phyloP scores from a whole-genome alignment of 768 basidiomycete species.

The Boletus rubropictus region DNA sequence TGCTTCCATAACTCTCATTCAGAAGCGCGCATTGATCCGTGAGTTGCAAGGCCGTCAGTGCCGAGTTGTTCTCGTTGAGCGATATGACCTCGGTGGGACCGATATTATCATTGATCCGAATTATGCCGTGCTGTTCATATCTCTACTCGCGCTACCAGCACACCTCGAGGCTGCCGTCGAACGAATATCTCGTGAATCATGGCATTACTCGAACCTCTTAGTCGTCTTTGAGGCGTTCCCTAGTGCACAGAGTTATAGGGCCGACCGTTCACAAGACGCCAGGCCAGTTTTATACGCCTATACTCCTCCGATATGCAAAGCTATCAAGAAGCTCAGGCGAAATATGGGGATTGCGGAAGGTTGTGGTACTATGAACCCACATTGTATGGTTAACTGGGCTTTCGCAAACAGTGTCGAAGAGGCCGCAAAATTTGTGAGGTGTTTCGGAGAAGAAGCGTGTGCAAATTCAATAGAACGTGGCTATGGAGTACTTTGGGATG shows the following conservation, averaged over 20 bases:
- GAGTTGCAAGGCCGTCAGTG: constrained; percentile 42
- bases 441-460: constrained; percentile 56
- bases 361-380: constrained; percentile 43
- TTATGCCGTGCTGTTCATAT: constrained; percentile 48
- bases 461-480: constrained; percentile 38
- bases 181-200: constrained; percentile 51
- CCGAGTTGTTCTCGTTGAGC: constrained; percentile 57
- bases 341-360: constrained; percentile 59
- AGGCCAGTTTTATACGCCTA: constrained; percentile 39
- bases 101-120: constrained; percentile 67
- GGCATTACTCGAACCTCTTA: constrained; percentile 51
- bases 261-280: constrained; percentile 3
- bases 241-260: constrained; percentile 34
- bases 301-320: constrained; percentile 62
- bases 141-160: constrained; percentile 44
- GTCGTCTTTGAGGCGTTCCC: constrained; percentile 68
- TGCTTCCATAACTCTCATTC: constrained; percentile 61
- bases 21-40: constrained; percentile 57
- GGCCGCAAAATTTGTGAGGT: constrained; percentile 49
- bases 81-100: constrained; percentile 50
- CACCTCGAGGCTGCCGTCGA: constrained; percentile 40
- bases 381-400: constrained; percentile 44
- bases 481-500: constrained; percentile 43
- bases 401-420: constrained; percentile 59
- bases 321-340: constrained; percentile 61